Conservation (phyloP, 2,329 filamentous ascomycete species). For the Neonectria coccinea region DNA sequence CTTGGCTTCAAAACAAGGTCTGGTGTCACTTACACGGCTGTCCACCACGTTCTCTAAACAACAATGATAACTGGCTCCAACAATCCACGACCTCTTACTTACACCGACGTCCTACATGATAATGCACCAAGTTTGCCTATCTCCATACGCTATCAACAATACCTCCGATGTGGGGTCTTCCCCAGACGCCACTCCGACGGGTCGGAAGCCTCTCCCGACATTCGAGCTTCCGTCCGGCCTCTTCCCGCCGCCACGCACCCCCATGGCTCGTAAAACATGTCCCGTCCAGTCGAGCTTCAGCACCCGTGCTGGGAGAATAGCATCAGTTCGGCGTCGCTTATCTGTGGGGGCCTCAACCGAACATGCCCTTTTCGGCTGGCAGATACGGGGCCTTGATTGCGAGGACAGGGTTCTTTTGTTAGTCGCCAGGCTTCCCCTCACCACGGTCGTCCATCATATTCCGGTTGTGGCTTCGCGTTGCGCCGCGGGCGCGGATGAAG, state of each 20-base stretch:
- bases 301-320: not conserved
- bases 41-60: not conserved
- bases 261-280: not conserved
- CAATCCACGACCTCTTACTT: too few species aligned
- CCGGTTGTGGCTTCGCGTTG: slow-evolving; percentile 8
- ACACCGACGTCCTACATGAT: not conserved
- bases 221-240: not conserved
- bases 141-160: not conserved
- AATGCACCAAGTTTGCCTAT: not conserved
- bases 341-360: slow-evolving; percentile 17
- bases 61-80: too few species aligned
- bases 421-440: slow-evolving; percentile 20
- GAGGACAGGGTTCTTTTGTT: slow-evolving; percentile 28
- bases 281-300: not conserved
- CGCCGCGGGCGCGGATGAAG: not conserved
- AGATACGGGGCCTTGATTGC: slow-evolving; percentile 18
- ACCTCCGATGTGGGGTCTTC: slow-evolving; percentile 14
- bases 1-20: not conserved
- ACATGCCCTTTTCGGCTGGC: slow-evolving; percentile 17
- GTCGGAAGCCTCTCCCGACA: slow-evolving; percentile 16
- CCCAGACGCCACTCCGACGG: slow-evolving; percentile 20
- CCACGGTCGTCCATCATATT: slow-evolving; percentile 7
- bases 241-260: slow-evolving; percentile 11
- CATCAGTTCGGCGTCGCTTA: slow-evolving; percentile 10
- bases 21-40: not conserved